These are phyloP conservation scores for Ballota nigra DNA, from an alignment of 257 asterid genomes.

Conservation along the genomic window DNA sequence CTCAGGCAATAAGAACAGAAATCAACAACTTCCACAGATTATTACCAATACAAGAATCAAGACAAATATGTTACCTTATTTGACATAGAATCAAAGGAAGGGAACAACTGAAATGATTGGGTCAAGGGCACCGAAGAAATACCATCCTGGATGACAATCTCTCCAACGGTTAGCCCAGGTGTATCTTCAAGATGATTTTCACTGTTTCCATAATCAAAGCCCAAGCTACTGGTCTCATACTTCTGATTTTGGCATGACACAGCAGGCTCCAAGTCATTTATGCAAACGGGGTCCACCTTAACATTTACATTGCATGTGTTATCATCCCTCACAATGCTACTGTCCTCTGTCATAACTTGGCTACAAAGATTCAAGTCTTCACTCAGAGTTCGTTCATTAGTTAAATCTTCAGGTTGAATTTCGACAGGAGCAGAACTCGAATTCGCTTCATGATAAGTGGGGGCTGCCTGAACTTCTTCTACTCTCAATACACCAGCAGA, in stretches of 20 bases:
- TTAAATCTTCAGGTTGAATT: conserved; percentile 33
- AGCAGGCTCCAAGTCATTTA: conserved; percentile 37
- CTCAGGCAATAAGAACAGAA: not conserved
- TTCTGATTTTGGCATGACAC: conserved; percentile 33
- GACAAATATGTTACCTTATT: conserved; percentile 42
- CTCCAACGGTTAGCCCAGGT: conserved; percentile 43
- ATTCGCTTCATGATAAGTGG: conserved; percentile 27
- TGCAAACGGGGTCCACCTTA: conserved; percentile 32
- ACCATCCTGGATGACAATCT: conserved; percentile 42
- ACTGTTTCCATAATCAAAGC: conserved; percentile 24
- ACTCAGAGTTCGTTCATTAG: conserved; percentile 29
- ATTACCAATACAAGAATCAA: not conserved
- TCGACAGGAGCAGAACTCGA: conserved; percentile 36
- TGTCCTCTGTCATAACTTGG: conserved; percentile 31
- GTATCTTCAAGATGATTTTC: conserved; percentile 41
- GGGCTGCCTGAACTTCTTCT: conserved; percentile 41
- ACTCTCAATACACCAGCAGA: conserved; percentile 34
- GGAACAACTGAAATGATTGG: conserved; percentile 53
- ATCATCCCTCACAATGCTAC: conserved; percentile 30
- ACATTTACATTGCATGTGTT: conserved; percentile 28
- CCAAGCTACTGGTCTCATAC: conserved; percentile 37
- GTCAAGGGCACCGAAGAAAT: conserved; percentile 52
- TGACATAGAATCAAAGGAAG: conserved; percentile 47
- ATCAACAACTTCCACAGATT: conserved; percentile 1
- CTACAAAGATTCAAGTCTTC: conserved; percentile 35